Evolutionary conservation across 176 grass and related monocot species (phyloP).

Genomic region (Echinochloa phyllopogon): DNA sequence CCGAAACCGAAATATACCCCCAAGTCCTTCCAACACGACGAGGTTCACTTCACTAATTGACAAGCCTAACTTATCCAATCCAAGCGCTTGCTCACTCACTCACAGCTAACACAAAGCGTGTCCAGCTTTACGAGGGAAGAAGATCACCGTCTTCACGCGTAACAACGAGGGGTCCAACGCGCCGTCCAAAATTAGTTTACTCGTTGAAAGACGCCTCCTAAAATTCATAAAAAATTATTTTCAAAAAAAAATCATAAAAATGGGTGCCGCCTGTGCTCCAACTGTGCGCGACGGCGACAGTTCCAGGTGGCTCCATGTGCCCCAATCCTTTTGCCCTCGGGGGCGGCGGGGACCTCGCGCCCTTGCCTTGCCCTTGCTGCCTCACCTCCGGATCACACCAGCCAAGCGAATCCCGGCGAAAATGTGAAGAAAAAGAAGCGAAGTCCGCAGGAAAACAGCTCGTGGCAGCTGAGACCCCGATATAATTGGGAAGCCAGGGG

Average conservation of each 20-base stretch:
- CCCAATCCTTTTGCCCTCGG: neutral
- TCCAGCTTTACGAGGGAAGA: constrained; percentile 9
- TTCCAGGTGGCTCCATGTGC: constrained; percentile 35
- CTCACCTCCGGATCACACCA: constrained; percentile 4
- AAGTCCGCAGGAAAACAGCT: constrained; percentile 18
- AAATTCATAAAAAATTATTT: constrained; percentile 4
- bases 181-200: constrained; percentile 23
- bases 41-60: neutral
- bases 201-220: too few species aligned
- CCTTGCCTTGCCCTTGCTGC: too few species aligned
- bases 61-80: neutral
- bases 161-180: neutral
- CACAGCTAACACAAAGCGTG: neutral
- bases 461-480: constrained; percentile 8
- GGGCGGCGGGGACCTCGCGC: neutral
- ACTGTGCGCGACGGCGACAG: neutral
- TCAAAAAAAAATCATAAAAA: constrained; percentile 1
- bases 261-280: constrained; percentile 12
- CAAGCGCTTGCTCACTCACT: neutral
- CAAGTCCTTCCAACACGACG: neutral
- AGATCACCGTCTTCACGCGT: constrained; percentile 7
- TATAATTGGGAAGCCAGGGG: constrained; percentile 31
- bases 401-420: constrained; percentile 17
- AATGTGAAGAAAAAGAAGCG: neutral
- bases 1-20: neutral